phyloP scores from a whole-genome alignment of 352 stramenopile genomes.

The Phytophthora megakarya region DNA sequence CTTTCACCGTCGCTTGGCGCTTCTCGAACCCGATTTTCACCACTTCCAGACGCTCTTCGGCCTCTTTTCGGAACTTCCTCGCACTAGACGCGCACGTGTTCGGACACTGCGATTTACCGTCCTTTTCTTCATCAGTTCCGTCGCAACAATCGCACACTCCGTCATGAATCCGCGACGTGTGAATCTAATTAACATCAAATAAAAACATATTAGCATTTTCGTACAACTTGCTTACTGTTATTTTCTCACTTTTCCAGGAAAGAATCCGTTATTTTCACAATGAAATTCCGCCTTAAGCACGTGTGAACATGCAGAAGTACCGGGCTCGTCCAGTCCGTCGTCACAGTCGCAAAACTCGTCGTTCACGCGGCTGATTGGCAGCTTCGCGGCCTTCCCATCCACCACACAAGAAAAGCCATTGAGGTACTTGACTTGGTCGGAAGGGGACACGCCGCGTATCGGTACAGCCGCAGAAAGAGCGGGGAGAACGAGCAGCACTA shows the following conservation, averaged over 20 bases:
- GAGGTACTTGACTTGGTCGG: conserved; percentile 34
- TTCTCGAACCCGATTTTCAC: conserved; percentile 56
- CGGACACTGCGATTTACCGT: conserved; percentile 25
- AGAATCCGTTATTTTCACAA: conserved; percentile 75
- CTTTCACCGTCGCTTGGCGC: conserved; percentile 46
- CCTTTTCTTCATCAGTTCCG: conserved; percentile 89
- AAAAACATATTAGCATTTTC: neutral
- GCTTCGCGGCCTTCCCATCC: conserved; percentile 28
- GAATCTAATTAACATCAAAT: conserved; percentile 48
- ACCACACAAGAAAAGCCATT: conserved; percentile 42
- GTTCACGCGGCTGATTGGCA: conserved; percentile 74
- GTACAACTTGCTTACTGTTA: neutral
- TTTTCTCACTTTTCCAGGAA: conserved; percentile 51
- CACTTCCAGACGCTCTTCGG: conserved; percentile 40
- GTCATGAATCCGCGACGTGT: conserved; percentile 90
- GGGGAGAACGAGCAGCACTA: conserved; percentile 20
- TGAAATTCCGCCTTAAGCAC: conserved; percentile 57
- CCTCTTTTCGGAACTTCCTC: conserved; percentile 38
- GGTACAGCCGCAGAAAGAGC: neutral
- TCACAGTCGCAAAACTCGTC: conserved; percentile 95
- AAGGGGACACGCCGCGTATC: conserved; percentile 52
- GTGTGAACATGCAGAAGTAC: conserved; percentile 82
- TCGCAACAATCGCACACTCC: conserved; percentile 98
- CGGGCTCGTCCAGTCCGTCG: conserved; percentile 88
- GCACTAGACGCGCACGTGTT: conserved; percentile 61